Evolutionary conservation across 2,329 filamentous ascomycete species (phyloP), one percentile per base, ranked within the genome.

Genomic region (Didymellaceae sp.): DNA sequence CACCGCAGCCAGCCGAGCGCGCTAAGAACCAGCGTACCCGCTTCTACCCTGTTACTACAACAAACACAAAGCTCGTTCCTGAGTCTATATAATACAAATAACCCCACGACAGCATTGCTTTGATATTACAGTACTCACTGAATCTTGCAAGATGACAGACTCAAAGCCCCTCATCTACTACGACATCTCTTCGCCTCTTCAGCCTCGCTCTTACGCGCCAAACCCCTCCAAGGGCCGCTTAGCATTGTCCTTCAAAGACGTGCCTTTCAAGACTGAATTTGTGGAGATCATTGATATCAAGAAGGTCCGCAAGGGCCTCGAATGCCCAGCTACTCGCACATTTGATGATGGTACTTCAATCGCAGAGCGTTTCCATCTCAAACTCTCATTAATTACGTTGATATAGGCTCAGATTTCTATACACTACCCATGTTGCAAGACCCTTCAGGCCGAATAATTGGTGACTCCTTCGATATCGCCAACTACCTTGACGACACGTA

Each of bases 391-490:
- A n/a, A n/a, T n/a, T n/a, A n/a, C n/a, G n/a, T n/a, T n/a, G n/a
- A n/a, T n/a, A n/a, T n/a, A 41, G 43, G 83, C 32, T 74, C 70
- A 25, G 81, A 85, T 59, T 87, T 78, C 71, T 77, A 77, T 68
- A 88, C 85, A 2, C 76, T 88, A 0, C 85, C 86, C 1, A 75
- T 86, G 32, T 66, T 87, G 17, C 59, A 72, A 1, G 81, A 86
- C 41, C 65, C 73, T 14, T 79, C 77, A 0, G 62, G 61, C 5
- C 51, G 68, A 0, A 41, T 74, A 0, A 46, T 87, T 2, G 85
- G 85, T 5, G 86, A 88, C 70, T 83, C 84, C 2, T 86, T 86
- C 61, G 85, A 87, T 43, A 88, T 88, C 52, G 86, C 85, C 6
- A 68, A 79, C 20, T 82, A 86, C 59, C 75, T 88, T 2, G 78